These are phyloP conservation scores for Wickerhamiella brachini DNA, from an alignment of 805 yeast species.

Conservation along the genomic window DNA sequence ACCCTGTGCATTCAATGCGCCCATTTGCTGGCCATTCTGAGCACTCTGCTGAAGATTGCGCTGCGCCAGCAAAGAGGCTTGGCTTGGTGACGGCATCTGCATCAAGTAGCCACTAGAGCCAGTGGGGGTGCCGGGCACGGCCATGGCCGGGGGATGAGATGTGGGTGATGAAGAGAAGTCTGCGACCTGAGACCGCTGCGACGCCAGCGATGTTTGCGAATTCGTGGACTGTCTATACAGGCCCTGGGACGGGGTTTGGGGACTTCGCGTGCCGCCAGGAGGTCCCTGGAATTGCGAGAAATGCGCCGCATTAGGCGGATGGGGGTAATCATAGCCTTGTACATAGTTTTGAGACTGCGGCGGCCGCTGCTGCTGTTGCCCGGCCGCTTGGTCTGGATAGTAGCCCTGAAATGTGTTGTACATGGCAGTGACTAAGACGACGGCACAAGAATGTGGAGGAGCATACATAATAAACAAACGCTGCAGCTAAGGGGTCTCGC, in stretches of 20 bases:
- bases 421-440: not conserved
- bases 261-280: not conserved
- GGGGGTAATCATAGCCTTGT: not conserved
- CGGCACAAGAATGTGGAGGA: not conserved
- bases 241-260: not conserved
- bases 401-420: not conserved
- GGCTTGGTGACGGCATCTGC: constrained; percentile 2
- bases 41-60: not conserved
- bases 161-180: not conserved
- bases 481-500: no score
- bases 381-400: not conserved
- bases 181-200: not conserved
- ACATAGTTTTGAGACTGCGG: not conserved
- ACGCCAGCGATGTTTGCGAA: not conserved
- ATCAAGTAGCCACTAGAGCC: not conserved
- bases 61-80: constrained; percentile 1
- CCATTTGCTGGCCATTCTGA: not conserved
- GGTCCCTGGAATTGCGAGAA: not conserved
- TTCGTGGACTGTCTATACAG: not conserved
- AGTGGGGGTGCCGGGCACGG: not conserved
- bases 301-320: not conserved
- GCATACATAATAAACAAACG: not conserved
- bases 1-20: not conserved
- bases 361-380: not conserved
- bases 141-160: not conserved